phyloP scores from a whole-genome alignment of 1,284 basidiomycete genomes.

The Cutaneotrichosporon curvatum region DNA sequence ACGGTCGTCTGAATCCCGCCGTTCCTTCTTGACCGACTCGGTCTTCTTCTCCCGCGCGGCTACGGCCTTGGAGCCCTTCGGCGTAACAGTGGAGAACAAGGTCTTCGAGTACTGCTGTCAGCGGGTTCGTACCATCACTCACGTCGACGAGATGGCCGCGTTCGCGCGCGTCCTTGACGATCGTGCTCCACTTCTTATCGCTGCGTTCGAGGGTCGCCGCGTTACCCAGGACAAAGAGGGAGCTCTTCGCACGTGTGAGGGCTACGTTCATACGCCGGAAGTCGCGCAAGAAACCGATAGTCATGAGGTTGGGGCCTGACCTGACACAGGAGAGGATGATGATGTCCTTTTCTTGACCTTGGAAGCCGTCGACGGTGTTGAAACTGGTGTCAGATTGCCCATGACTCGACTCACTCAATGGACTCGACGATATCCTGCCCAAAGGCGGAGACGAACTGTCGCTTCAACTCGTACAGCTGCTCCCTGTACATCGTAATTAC shows the following conservation, averaged over 20 bases:
- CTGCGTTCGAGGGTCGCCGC: constrained; percentile 77
- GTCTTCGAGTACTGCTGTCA: neutral
- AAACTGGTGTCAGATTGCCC: constrained; percentile 50
- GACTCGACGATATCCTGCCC: constrained; percentile 63
- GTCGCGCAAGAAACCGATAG: constrained; percentile 81
- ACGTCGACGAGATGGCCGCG: constrained; percentile 47
- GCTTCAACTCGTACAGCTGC: constrained; percentile 72
- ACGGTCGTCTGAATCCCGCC: constrained; percentile 4
- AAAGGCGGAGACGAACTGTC: constrained; percentile 64
- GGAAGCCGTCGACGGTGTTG: constrained; percentile 96
- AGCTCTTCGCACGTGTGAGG: constrained; percentile 88
- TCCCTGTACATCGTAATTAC: constrained; percentile 94
- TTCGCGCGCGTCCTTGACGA: constrained; percentile 65
- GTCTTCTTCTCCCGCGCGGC: neutral
- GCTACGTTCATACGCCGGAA: constrained; percentile 94
- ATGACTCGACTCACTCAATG: constrained; percentile 54
- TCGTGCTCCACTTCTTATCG: constrained; percentile 68
- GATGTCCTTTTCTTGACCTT: constrained; percentile 94
- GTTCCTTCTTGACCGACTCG: too few relatives aligned
- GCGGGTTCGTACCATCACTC: constrained; percentile 15
- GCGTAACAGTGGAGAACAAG: neutral
- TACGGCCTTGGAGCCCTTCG: neutral
- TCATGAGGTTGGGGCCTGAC: constrained; percentile 69
- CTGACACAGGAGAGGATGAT: constrained; percentile 93
- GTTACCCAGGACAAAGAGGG: constrained; percentile 88